Evolutionary conservation across 768 basidiomycete genomes (phyloP).

Genomic region (Hericium rajendrae): DNA sequence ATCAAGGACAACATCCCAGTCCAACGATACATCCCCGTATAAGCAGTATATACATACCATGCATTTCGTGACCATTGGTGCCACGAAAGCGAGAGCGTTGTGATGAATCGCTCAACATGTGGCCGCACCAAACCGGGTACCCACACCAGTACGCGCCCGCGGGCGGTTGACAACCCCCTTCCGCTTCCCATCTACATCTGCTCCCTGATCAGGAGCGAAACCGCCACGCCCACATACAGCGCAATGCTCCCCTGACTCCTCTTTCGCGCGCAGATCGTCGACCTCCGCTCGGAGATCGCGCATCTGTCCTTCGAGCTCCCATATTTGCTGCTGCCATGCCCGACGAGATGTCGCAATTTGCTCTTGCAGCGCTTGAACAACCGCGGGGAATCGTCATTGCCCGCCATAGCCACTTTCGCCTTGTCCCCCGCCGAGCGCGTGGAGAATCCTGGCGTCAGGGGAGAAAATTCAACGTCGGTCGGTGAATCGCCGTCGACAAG

Average conservation of each 20-base stretch:
- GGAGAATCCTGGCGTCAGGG: slow-evolving; percentile 28
- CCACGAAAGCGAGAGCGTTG: too few species aligned
- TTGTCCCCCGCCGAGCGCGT: slow-evolving; percentile 22
- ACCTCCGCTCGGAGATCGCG: slow-evolving; percentile 63
- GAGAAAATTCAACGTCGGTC: slow-evolving; percentile 27
- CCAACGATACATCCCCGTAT: neutral
- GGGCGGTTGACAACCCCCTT: slow-evolving; percentile 49
- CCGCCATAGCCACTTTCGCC: slow-evolving; percentile 15
- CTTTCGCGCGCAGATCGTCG: slow-evolving; percentile 39
- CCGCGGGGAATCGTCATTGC: slow-evolving; percentile 33
- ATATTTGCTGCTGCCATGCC: slow-evolving; percentile 63
- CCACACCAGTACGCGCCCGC: slow-evolving; percentile 55
- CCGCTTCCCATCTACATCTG: neutral
- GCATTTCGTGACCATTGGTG: neutral
- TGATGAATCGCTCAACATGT: slow-evolving; percentile 8
- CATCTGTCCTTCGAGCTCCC: slow-evolving; percentile 69
- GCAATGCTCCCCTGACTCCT: slow-evolving; percentile 37
- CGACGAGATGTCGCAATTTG: slow-evolving; percentile 48
- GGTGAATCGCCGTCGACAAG: slow-evolving; percentile 23
- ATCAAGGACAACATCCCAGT: neutral
- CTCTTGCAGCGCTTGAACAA: slow-evolving; percentile 49
- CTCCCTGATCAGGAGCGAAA: neutral
- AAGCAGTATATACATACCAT: neutral
- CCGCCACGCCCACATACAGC: slow-evolving; percentile 49
- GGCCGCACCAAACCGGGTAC: slow-evolving; percentile 52